Percentiles rank a stretch among this genome's conserved stretches.
Evolutionary conservation across 2,329 filamentous ascomycete genomes (phyloP).

Genomic region (Incumbomyces lentus): DNA sequence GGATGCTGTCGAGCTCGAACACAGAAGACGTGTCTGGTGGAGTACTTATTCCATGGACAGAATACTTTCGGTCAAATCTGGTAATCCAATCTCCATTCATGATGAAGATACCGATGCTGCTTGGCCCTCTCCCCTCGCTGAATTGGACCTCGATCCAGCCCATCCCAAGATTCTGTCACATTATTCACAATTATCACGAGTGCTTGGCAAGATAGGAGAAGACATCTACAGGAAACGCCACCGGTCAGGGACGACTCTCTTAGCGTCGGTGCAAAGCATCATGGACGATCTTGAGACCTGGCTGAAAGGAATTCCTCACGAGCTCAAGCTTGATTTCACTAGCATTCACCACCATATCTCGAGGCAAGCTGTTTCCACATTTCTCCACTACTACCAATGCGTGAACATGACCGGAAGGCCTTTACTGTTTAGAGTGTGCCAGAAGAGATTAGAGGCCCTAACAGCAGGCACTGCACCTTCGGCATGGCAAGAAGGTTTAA

Average conservation of each 20-base stretch:
- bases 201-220: constrained; percentile 41
- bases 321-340: constrained; percentile 40
- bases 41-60: constrained; percentile 46
- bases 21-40: constrained; percentile 46
- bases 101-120: constrained; percentile 44
- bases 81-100: constrained; percentile 45
- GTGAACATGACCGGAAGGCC: constrained; percentile 49
- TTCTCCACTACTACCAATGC: constrained; percentile 48
- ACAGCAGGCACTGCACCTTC: constrained; percentile 25
- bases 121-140: constrained; percentile 25
- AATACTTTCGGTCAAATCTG: constrained; percentile 44
- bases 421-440: constrained; percentile 44
- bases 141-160: constrained; percentile 32
- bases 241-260: constrained; percentile 38
- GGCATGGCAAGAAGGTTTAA: constrained; percentile 40
- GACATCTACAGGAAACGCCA: constrained; percentile 41
- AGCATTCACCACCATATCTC: constrained; percentile 33
- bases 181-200: constrained; percentile 44
- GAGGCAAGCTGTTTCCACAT: constrained; percentile 43
- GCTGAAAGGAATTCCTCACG: constrained; percentile 39
- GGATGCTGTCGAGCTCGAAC: constrained; percentile 36
- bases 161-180: constrained; percentile 40
- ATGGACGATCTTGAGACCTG: constrained; percentile 41
- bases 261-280: constrained; percentile 43
- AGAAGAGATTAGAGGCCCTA: constrained; percentile 35